Conservation (phyloP, 2,329 filamentous ascomycete species). For the Exophiala aquamarina region DNA sequence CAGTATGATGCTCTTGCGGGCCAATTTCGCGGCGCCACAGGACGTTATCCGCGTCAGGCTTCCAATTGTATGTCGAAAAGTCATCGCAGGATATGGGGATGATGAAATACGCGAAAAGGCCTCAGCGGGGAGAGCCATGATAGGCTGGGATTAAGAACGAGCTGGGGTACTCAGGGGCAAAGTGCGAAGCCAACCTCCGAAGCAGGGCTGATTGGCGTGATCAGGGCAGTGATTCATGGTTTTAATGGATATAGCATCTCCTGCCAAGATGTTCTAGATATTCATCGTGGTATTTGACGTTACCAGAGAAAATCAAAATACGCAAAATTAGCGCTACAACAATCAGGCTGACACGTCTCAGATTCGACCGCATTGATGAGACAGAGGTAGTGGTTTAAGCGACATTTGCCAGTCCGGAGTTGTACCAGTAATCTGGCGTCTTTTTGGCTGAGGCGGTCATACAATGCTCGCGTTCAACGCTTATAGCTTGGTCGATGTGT, state of each 20-base stretch:
- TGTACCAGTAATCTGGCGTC: not conserved
- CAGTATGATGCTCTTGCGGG: constrained; percentile 5
- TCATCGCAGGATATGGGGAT: constrained; percentile 6
- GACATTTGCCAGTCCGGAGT: not conserved
- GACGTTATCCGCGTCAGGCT: constrained; percentile 5
- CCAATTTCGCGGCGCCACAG: constrained; percentile 6
- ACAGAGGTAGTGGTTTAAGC: not conserved
- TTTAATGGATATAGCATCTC: constrained; percentile 5
- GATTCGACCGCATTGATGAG: not conserved
- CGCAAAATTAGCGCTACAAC: constrained; percentile 5
- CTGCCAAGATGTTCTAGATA: constrained; percentile 5
- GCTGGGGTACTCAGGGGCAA: constrained; percentile 1
- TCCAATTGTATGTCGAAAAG: constrained; percentile 6
- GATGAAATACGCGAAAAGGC: constrained; percentile 8
- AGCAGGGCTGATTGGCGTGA: constrained; percentile 4
- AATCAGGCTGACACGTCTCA: constrained; percentile 1
- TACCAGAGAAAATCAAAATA: constrained; percentile 7
- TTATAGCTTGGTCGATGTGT: not conserved
- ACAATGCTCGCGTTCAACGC: not conserved
- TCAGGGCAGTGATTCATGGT: constrained; percentile 5
- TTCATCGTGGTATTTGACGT: constrained; percentile 5
- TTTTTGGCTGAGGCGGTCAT: not conserved
- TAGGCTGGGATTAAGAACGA: constrained; percentile 5
- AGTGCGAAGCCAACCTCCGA: constrained; percentile 1
- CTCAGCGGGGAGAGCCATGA: constrained; percentile 2